A percentile compares a stretch with the other conserved stretches of the same genome.
Conservation (phyloP, 2,329 filamentous ascomycete species). For the Calonectria henricotiae region DNA sequence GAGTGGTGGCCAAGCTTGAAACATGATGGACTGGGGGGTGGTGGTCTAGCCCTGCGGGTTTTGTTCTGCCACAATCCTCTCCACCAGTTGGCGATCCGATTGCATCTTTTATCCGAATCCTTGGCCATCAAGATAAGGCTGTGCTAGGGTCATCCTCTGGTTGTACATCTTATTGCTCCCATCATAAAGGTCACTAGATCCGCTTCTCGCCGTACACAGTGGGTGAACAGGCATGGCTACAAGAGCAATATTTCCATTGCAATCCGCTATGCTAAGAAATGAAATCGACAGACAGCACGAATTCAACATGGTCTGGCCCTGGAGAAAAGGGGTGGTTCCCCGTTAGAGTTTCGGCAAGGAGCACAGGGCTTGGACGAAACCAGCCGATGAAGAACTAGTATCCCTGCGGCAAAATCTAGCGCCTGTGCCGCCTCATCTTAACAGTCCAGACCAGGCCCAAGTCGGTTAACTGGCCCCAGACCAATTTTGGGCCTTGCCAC, state of each 20-base stretch:
- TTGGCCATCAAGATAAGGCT: background rate
- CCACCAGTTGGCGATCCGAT: background rate
- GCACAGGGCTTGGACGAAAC: background rate
- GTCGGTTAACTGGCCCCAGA: background rate
- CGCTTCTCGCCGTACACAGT: background rate
- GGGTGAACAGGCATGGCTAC: background rate
- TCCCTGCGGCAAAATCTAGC: background rate
- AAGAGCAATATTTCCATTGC: background rate
- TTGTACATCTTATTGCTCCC: no score
- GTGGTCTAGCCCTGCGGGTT: background rate
- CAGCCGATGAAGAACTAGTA: constrained; percentile 5
- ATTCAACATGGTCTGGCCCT: background rate
- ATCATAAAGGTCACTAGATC: background rate
- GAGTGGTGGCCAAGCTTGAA: background rate
- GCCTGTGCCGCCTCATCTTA: constrained; percentile 15
- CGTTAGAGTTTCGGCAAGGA: constrained; percentile 12
- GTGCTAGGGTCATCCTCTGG: background rate
- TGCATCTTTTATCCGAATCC: background rate
- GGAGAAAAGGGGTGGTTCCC: constrained; percentile 1
- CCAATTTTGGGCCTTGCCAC: background rate
- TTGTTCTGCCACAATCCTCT: background rate
- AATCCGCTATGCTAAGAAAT: background rate
- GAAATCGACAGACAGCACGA: background rate
- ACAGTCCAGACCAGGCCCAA: background rate
- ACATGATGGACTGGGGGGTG: background rate